phyloP scores from a whole-genome alignment of 2,329 filamentous ascomycete species.

The Chrysoporthe deuterocubensis region DNA sequence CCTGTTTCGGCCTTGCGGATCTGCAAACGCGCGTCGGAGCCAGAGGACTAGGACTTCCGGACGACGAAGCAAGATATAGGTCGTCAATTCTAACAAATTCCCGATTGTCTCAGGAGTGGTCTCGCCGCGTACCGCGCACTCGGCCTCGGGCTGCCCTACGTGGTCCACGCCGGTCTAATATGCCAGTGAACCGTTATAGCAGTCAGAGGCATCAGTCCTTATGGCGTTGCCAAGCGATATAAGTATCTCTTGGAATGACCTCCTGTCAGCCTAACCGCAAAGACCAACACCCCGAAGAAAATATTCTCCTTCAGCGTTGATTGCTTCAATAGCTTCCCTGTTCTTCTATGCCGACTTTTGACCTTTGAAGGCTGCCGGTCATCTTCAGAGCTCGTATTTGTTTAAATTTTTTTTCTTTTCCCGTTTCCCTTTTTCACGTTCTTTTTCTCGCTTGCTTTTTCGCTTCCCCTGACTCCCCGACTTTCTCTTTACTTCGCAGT shows the following conservation, averaged over 20 bases:
- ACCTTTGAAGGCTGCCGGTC: constrained; percentile 1
- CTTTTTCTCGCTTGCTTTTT: neutral
- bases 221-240: neutral
- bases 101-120: neutral
- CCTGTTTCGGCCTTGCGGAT: constrained; percentile 1
- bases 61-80: neutral
- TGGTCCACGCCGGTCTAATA: neutral
- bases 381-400: neutral
- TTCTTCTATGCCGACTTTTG: neutral
- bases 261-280: neutral
- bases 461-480: neutral
- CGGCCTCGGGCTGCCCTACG: neutral
- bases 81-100: neutral
- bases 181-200: neutral
- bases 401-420: neutral
- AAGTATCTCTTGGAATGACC: neutral
- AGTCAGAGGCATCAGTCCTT: neutral
- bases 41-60: neutral
- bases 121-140: neutral
- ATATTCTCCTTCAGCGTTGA: constrained; percentile 10
- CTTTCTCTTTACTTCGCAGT: neutral
- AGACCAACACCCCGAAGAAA: neutral
- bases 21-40: neutral
- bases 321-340: neutral
- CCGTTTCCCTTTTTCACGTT: neutral